Evolutionary conservation across 306 rosid species (phyloP).

Genomic region (Coriaria nepalensis): DNA sequence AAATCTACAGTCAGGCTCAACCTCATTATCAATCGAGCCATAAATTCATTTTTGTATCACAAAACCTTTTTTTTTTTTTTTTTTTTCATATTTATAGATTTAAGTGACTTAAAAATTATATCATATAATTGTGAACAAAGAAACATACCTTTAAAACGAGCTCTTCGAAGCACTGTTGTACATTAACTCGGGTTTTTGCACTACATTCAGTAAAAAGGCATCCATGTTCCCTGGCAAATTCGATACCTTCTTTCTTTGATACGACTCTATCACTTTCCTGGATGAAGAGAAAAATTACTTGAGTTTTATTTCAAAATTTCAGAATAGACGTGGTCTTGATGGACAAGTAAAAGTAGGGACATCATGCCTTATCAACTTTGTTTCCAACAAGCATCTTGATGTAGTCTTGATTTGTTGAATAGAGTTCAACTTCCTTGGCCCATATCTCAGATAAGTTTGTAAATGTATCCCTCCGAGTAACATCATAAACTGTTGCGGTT

Average conservation of each 20-base stretch:
- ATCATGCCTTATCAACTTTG: slow-evolving; percentile 85
- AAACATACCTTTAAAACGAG: slow-evolving; percentile 74
- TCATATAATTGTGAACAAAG: no score
- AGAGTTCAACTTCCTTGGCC: slow-evolving; percentile 92
- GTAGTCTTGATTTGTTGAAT: slow-evolving; percentile 93
- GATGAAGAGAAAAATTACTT: slow-evolving; percentile 1
- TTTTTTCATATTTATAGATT: no score
- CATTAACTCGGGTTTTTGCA: slow-evolving; percentile 92
- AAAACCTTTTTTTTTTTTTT: no score
- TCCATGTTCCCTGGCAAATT: slow-evolving; percentile 83
- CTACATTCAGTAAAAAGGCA: slow-evolving; percentile 92
- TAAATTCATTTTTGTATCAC: no score
- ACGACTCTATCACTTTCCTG: slow-evolving; percentile 85
- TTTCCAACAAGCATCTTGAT: slow-evolving; percentile 98
- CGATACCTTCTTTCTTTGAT: slow-evolving; percentile 81
- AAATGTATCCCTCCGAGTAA: slow-evolving; percentile 83
- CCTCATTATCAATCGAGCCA: no score
- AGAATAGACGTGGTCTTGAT: no score
- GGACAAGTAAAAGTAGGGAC: not conserved
- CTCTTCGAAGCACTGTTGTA: slow-evolving; percentile 94
- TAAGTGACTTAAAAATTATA: no score
- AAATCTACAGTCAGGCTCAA: slow-evolving; percentile 37
- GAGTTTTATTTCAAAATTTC: no score
- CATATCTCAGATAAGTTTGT: slow-evolving; percentile 84
- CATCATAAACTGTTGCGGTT: slow-evolving; percentile 58